Conservation (phyloP, 2,329 filamentous ascomycete genomes). For the Pseudogymnoascus verrucosus region DNA sequence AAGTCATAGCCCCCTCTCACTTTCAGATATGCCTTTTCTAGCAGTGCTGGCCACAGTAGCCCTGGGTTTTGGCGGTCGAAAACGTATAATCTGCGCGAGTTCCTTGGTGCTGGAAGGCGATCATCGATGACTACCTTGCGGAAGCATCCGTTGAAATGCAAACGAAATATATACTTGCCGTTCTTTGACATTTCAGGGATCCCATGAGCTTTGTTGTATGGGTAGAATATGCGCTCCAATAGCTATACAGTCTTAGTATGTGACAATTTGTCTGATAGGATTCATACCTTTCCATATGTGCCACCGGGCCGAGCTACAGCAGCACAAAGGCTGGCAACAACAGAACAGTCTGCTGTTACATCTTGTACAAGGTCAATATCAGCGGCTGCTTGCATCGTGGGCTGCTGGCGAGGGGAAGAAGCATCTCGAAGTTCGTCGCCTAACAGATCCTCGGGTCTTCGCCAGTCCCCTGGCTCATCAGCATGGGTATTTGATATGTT, state of each 20-base stretch:
- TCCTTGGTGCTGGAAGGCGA: conserved; percentile 69
- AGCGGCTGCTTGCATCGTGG: conserved; percentile 48
- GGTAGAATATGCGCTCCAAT: conserved; percentile 65
- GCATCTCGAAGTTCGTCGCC: conserved; percentile 10
- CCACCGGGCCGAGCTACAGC: conserved; percentile 62
- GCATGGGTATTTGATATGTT: conserved; percentile 67
- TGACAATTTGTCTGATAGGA: not conserved
- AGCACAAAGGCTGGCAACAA: conserved; percentile 90
- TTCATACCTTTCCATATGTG: conserved; percentile 57
- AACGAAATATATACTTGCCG: conserved; percentile 84
- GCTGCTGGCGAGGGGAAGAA: conserved; percentile 25
- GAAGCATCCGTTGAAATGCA: conserved; percentile 93
- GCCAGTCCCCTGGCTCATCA: conserved; percentile 77
- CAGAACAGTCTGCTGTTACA: conserved; percentile 91
- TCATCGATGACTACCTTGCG: conserved; percentile 86
- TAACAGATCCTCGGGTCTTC: conserved; percentile 63
- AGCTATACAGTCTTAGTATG: conserved; percentile 40
- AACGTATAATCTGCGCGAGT: conserved; percentile 71
- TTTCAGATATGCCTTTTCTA: conserved; percentile 96
- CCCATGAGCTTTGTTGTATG: conserved; percentile 53
- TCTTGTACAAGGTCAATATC: conserved; percentile 86
- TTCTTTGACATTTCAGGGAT: conserved; percentile 61
- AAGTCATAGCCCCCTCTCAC: conserved; percentile 95
- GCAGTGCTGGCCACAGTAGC: conserved; percentile 83
- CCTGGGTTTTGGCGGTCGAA: conserved; percentile 73